Conservation (phyloP, 108 stramenopile species). For the Fistulifera solaris region DNA sequence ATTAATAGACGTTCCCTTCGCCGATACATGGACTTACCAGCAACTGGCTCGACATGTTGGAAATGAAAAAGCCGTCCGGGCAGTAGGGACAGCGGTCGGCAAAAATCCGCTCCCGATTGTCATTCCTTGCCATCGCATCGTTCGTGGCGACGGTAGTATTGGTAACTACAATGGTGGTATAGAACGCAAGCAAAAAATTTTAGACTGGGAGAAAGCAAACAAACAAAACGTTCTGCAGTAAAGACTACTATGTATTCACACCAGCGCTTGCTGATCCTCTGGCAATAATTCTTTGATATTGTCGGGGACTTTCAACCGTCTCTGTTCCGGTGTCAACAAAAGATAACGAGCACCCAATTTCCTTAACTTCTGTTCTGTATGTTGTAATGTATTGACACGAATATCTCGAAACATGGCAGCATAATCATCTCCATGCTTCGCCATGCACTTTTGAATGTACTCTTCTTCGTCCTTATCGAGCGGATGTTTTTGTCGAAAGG, state of each 20-base stretch:
- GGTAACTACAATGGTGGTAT: slow-evolving; percentile 7
- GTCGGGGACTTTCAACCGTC: slow-evolving; percentile 51
- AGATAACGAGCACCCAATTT: slow-evolving; percentile 68
- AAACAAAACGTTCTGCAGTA: no score
- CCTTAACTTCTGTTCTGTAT: slow-evolving; percentile 56
- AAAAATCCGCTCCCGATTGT: slow-evolving; percentile 4
- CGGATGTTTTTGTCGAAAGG: slow-evolving; percentile 25
- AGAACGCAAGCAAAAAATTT: slow-evolving; percentile 6
- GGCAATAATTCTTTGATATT: slow-evolving; percentile 29
- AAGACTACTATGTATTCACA: no score
- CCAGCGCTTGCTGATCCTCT: not conserved
- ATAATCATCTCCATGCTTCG: slow-evolving; percentile 68
- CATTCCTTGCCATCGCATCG: slow-evolving; percentile 6
- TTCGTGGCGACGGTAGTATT: not conserved
- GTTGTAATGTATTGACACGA: slow-evolving; percentile 72
- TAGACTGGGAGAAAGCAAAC: slow-evolving; percentile 1
- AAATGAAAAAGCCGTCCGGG: slow-evolving; percentile 2
- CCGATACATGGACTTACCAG: not conserved
- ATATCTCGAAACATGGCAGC: slow-evolving; percentile 60
- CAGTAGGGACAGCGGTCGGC: not conserved
- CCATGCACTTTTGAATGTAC: slow-evolving; percentile 63
- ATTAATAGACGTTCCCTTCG: not conserved
- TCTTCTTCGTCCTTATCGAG: slow-evolving; percentile 59
- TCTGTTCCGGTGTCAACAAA: slow-evolving; percentile 43
- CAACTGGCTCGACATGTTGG: not conserved